A percentile compares a stretch with the other conserved stretches of the same genome.
These are phyloP conservation scores for Phytopythium helicoides DNA, from an alignment of 352 stramenopile genomes.

Conservation along the genomic window DNA sequence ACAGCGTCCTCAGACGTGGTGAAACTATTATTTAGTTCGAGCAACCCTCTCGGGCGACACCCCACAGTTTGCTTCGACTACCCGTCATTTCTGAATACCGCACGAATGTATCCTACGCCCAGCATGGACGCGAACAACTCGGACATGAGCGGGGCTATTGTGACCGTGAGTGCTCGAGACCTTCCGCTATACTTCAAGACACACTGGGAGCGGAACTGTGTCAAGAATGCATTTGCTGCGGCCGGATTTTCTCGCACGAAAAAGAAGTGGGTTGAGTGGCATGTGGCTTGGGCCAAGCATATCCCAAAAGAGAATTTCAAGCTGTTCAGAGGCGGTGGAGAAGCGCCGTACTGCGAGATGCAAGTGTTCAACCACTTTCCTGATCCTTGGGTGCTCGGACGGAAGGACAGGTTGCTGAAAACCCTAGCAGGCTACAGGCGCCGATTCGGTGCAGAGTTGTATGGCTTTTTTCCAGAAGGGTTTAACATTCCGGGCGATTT, in stretches of 20 bases:
- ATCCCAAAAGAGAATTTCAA: constrained; percentile 61
- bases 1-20: constrained; percentile 43
- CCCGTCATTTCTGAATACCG: constrained; percentile 55
- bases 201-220: constrained; percentile 91
- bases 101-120: constrained; percentile 33
- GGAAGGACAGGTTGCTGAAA: constrained; percentile 87
- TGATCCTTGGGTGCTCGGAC: constrained; percentile 87
- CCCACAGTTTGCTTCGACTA: constrained; percentile 91
- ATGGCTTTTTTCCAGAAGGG: constrained; percentile 82
- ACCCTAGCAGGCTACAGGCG: constrained; percentile 61
- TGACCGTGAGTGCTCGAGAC: constrained; percentile 38
- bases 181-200: constrained; percentile 71
- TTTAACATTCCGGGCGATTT: constrained; percentile 81
- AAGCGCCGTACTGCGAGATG: constrained; percentile 12
- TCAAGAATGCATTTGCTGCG: constrained; percentile 88
- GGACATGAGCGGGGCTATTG: constrained; percentile 14
- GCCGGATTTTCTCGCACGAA: constrained; percentile 66
- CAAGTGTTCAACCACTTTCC: constrained; percentile 91
- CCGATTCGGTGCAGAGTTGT: constrained; percentile 47
- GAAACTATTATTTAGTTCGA: constrained; percentile 57
- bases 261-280: constrained; percentile 56
- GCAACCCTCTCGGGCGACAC: constrained; percentile 32
- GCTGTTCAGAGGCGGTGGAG: constrained; percentile 27
- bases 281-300: constrained; percentile 72
- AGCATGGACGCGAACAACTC: not conserved